Evolutionary conservation across 139 green algal genomes (phyloP).

Genomic region (Medakamo hakoo): DNA sequence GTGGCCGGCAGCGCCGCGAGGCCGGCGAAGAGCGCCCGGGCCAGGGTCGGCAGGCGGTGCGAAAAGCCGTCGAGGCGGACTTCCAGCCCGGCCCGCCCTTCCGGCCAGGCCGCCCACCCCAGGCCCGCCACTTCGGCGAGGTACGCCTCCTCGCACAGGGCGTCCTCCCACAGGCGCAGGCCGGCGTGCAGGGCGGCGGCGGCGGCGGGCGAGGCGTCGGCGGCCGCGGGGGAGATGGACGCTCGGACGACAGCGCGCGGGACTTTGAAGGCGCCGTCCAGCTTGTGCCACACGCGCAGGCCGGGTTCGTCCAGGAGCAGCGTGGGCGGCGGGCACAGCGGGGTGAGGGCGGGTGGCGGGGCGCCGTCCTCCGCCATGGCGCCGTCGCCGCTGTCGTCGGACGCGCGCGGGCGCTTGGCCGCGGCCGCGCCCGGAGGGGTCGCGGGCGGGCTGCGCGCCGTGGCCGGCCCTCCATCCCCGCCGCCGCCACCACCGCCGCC

Average conservation of each 20-base stretch:
- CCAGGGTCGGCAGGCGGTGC: constrained; percentile 64
- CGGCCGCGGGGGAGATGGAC: constrained; percentile 27
- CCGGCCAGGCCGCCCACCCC: constrained; percentile 33
- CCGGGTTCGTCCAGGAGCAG: constrained; percentile 47
- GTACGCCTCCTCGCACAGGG: constrained; percentile 75
- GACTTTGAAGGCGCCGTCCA: constrained; percentile 48
- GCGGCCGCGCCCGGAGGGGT: background rate
- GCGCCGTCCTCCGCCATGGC: background rate
- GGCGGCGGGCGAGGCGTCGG: constrained; percentile 18
- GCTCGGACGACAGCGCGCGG: constrained; percentile 46
- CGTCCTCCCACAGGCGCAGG: constrained; percentile 70
- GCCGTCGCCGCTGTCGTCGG: no score
- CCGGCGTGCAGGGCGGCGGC: constrained; percentile 38
- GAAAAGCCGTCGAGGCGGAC: constrained; percentile 75
- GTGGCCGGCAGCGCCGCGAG: constrained; percentile 17
- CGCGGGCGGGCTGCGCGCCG: no score
- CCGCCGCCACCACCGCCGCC: constrained; percentile 1
- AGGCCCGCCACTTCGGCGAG: constrained; percentile 64
- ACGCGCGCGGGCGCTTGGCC: background rate
- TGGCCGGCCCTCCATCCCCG: background rate
- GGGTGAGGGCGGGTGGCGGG: no score
- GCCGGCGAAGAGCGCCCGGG: constrained; percentile 31
- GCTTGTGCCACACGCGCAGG: constrained; percentile 65
- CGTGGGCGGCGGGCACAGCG: constrained; percentile 16
- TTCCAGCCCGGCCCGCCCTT: constrained; percentile 39